A percentile compares a stretch with the other conserved stretches of the same genome.
These are phyloP conservation scores for Knoxdaviesia capensis DNA, from an alignment of 2,329 filamentous ascomycete species.

Conservation along the genomic window DNA sequence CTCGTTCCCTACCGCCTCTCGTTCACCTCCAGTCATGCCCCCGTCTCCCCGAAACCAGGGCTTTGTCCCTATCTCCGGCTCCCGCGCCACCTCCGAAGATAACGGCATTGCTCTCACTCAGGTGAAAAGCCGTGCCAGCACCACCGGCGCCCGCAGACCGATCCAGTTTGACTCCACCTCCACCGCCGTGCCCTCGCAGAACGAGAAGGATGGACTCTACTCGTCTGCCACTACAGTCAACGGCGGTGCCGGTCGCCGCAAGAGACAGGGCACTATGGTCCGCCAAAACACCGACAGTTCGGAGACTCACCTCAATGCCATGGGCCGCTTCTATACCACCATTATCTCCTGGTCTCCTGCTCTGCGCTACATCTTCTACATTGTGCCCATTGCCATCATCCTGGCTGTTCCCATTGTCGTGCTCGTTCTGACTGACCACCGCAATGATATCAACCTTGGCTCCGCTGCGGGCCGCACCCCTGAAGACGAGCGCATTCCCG, in stretches of 20 bases:
- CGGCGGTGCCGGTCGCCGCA: slow-evolving; percentile 26
- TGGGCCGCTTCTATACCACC: slow-evolving; percentile 45
- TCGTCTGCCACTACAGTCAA: slow-evolving; percentile 12
- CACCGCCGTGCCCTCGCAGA: slow-evolving; percentile 4
- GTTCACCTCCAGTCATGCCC: slow-evolving; percentile 4
- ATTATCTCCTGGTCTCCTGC: slow-evolving; percentile 42
- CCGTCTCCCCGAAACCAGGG: slow-evolving; percentile 19
- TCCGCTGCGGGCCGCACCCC: neutral
- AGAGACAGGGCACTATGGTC: slow-evolving; percentile 17
- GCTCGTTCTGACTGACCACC: slow-evolving; percentile 22
- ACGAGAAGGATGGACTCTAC: slow-evolving; percentile 25
- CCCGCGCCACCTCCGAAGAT: slow-evolving; percentile 12
- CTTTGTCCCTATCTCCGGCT: slow-evolving; percentile 22
- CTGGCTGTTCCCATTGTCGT: slow-evolving; percentile 43
- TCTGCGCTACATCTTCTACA: slow-evolving; percentile 47
- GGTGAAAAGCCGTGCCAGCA: slow-evolving; percentile 33
- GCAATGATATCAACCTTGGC: slow-evolving; percentile 17
- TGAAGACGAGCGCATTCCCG: slow-evolving; percentile 10
- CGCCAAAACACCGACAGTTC: slow-evolving; percentile 23
- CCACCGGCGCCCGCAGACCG: slow-evolving; percentile 29
- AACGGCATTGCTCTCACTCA: slow-evolving; percentile 33
- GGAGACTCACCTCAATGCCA: slow-evolving; percentile 37
- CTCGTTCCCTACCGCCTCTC: too few relatives aligned
- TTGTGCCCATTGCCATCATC: slow-evolving; percentile 40
- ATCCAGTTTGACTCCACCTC: slow-evolving; percentile 16